Conservation (phyloP, 805 yeast genomes). For the Yarrowia sp. region DNA sequence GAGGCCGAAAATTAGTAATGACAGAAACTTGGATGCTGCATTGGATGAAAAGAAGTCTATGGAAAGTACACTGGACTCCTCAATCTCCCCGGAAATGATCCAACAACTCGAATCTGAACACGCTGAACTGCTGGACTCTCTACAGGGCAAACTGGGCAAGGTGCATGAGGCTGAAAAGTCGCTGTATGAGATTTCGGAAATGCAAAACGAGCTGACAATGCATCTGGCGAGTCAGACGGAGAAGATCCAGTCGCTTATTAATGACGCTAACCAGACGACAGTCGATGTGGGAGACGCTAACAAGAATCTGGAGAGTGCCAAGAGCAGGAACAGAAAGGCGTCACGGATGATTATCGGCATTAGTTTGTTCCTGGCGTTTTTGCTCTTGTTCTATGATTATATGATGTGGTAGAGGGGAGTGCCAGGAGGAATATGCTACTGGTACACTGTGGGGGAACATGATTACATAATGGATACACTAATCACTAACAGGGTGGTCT, state of each 20-base stretch:
- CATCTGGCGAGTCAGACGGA: conserved; percentile 78
- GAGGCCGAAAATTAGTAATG: neutral
- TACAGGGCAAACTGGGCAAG: conserved; percentile 50
- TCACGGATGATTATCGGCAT: conserved; percentile 63
- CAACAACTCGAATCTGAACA: conserved; percentile 51
- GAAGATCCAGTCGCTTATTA: conserved; percentile 66
- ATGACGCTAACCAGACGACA: conserved; percentile 71
- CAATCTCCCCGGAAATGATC: conserved; percentile 42
- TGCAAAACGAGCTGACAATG: conserved; percentile 75
- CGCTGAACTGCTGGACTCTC: conserved; percentile 50
- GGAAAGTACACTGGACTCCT: neutral
- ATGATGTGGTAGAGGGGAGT: conserved; percentile 40
- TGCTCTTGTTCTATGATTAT: conserved; percentile 57
- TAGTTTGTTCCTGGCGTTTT: conserved; percentile 62
- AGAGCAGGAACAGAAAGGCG: conserved; percentile 65
- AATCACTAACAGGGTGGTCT: too few relatives aligned
- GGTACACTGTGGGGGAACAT: too few relatives aligned
- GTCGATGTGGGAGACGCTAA: conserved; percentile 75
- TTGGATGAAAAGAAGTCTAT: neutral
- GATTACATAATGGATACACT: too few relatives aligned
- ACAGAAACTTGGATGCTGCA: neutral
- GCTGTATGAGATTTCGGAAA: conserved; percentile 66
- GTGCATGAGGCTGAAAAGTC: conserved; percentile 53
- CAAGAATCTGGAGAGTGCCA: conserved; percentile 70
- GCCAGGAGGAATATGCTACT: too few relatives aligned